Conservation (phyloP, 257 asterid genomes). For the Nicotiana benthamiana region DNA sequence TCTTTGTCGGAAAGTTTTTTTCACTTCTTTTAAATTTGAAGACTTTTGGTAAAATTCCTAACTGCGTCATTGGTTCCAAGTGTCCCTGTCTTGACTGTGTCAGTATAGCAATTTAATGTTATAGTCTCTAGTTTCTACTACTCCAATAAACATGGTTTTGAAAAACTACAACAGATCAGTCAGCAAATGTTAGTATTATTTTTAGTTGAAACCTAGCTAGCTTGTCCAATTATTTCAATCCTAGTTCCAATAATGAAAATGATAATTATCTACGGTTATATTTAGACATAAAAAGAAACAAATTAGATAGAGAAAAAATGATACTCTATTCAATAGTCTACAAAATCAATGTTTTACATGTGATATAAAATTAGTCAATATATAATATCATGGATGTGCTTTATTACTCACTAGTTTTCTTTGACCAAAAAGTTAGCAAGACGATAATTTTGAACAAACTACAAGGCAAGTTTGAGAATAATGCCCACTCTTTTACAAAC, state of each 20-base stretch:
- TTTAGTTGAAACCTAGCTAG: neutral
- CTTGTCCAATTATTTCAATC: neutral
- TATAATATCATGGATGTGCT: neutral
- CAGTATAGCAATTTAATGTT: neutral
- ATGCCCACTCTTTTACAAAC: neutral
- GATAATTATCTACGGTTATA: neutral
- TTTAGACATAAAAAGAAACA: neutral
- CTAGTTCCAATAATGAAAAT: neutral
- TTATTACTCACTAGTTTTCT: neutral
- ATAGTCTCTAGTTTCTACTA: neutral
- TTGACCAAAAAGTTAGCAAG: neutral
- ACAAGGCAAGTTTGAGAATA: neutral
- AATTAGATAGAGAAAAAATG: neutral
- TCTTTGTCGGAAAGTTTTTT: too few species aligned
- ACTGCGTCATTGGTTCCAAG: neutral
- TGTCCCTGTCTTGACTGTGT: neutral
- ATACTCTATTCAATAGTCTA: neutral
- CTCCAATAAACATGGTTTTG: neutral
- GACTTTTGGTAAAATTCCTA: too few species aligned
- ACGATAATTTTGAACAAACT: neutral
- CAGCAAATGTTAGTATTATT: neutral
- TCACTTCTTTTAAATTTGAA: too few species aligned
- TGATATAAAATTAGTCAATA: neutral
- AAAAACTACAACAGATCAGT: neutral
- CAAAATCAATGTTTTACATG: neutral